Base-by-base conservation (phyloP, 2,329 filamentous ascomycete genomes). In the Hortaea werneckii region DNA sequence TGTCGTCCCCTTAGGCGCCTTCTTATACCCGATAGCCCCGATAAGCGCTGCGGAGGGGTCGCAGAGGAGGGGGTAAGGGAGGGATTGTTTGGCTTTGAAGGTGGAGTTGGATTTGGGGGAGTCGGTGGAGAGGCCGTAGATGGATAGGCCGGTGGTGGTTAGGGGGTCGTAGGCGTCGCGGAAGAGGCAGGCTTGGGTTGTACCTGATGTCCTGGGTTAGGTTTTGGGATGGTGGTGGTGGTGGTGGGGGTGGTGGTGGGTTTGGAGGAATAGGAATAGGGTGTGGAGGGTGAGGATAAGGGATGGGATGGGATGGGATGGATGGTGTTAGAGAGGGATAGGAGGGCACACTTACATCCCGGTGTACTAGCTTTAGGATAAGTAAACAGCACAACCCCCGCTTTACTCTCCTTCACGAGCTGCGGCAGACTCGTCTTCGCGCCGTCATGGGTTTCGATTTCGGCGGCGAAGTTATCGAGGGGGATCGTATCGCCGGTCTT, bases 321-420 rank as follows among this genome's bases (percentile, higher is more conserved):
- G 20, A 20, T 20, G 20, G 20, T 20, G 20, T 20, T 20, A 20
- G 20, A 20, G 20, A 20, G 20, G 20, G 20, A 20, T 20, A 20
- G 20, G 20, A 20, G 20, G 20, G 20, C 20, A 20, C 20, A 71
- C 87, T 78, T 80, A 95, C 90, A 96, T 52, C 90, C 90, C 34
- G 87, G 87, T 20, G 92, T 98, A 28, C 85, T 92, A 9, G 92
- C 92, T 70, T 85, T 94, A 48, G 92, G 92, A 63, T 96, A 96
- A 29, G 89, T 95, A 67, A 98, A 95, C 29, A 96, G 71, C 30
- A 95, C 87, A 38, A 96, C 84, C 27, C 90, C 92, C 32, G 78
- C 75, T 69, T 86, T 82, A 76, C 88, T 94, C 61, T 84, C 78
- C 43, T 87, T 83, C 41, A 95, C 77, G 26, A 98, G 79, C 57